Evolutionary conservation across 176 grass and related monocot species (phyloP).

Genomic region (Oropetium thomaeum): DNA sequence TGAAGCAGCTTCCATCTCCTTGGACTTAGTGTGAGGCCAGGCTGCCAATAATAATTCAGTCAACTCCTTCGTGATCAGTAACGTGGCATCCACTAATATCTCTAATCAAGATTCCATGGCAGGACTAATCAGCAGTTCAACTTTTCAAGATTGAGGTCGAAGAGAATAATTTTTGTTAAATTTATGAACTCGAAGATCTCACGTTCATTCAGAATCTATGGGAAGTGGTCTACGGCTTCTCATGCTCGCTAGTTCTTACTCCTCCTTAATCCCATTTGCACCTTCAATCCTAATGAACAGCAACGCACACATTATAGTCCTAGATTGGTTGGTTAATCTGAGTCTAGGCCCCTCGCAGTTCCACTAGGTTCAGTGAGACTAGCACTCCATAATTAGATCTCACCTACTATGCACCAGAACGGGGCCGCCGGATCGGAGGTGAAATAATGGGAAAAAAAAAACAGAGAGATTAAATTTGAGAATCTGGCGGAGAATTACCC

Average conservation of each 20-base stretch:
- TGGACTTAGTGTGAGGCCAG: slow-evolving; percentile 74
- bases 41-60: slow-evolving; percentile 43
- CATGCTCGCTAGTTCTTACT: neutral
- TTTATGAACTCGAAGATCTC: neutral
- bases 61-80: slow-evolving; percentile 8
- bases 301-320: neutral
- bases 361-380: slow-evolving; percentile 3
- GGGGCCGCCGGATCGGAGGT: neutral
- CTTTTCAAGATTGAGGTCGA: neutral
- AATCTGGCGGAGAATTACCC: slow-evolving; percentile 23
- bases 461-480: neutral
- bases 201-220: neutral
- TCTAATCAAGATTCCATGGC: neutral
- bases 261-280: neutral
- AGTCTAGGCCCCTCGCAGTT: neutral
- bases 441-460: too few relatives aligned
- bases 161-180: neutral
- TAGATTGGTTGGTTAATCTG: neutral
- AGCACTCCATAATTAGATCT: slow-evolving; percentile 15
- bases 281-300: neutral
- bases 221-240: neutral
- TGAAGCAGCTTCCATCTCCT: slow-evolving; percentile 85
- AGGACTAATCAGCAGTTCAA: neutral
- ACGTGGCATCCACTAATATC: neutral
- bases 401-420: neutral